These are phyloP conservation scores for Panicum hallii DNA, from an alignment of 202 grass and related monocot genomes.

Conservation along the genomic window DNA sequence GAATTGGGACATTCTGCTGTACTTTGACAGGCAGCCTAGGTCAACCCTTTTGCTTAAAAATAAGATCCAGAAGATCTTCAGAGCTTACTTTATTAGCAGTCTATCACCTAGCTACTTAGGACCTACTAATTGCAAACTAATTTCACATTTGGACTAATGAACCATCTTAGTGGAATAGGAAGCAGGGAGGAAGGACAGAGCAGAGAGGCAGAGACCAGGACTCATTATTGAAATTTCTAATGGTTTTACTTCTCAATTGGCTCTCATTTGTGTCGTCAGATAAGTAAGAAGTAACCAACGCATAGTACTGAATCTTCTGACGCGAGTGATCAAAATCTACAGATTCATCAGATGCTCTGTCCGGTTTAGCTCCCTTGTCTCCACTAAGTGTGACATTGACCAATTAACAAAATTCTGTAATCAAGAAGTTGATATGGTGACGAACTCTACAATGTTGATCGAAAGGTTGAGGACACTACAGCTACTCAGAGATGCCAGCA, in stretches of 20 bases:
- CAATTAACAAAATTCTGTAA: constrained; percentile 36
- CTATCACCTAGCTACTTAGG: constrained; percentile 11
- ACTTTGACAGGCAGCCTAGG: constrained; percentile 37
- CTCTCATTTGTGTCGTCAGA: constrained; percentile 10
- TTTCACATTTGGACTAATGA: constrained; percentile 27
- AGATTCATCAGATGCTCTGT: constrained; percentile 8
- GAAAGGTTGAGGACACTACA: constrained; percentile 27
- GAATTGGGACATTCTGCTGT: constrained; percentile 51
- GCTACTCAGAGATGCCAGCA: constrained; percentile 34
- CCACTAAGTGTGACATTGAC: constrained; percentile 36
- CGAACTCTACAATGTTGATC: background rate
- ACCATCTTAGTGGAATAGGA: constrained; percentile 19
- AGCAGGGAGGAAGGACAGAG: constrained; percentile 39
- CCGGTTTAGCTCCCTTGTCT: constrained; percentile 12
- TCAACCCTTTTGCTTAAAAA: constrained; percentile 51
- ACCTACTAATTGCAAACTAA: constrained; percentile 27
- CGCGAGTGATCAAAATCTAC: background rate
- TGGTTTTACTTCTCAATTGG: constrained; percentile 31
- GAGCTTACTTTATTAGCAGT: constrained; percentile 33
- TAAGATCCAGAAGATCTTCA: constrained; percentile 43
- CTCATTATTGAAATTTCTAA: constrained; percentile 27
- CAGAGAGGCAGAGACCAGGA: background rate
- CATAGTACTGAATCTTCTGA: constrained; percentile 29
- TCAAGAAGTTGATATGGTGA: constrained; percentile 21
- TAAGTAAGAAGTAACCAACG: constrained; percentile 14